phyloP scores from a whole-genome alignment of 306 rosid species.

The Cucumis cinereus region DNA sequence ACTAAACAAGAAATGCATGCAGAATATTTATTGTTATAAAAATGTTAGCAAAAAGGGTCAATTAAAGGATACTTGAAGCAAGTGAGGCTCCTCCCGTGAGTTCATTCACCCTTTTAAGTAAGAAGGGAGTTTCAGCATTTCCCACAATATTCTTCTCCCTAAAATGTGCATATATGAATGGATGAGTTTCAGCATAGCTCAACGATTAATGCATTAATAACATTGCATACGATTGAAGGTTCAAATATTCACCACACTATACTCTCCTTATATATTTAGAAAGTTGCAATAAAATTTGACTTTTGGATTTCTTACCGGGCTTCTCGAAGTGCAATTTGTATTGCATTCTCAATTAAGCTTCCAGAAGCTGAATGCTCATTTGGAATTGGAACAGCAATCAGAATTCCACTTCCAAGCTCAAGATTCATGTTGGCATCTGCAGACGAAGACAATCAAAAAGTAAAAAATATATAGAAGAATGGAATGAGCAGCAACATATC shows the following conservation, averaged over 20 bases:
- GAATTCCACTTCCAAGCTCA: slow-evolving; percentile 60
- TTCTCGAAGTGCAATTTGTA: slow-evolving; percentile 59
- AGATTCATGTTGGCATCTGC: slow-evolving; percentile 60
- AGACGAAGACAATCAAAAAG: slow-evolving; percentile 1
- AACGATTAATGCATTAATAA: background rate
- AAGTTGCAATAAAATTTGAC: background rate
- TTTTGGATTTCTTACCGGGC: slow-evolving; percentile 35
- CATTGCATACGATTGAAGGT: background rate
- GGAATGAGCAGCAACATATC: background rate
- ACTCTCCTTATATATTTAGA: background rate
- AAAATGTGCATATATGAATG: background rate
- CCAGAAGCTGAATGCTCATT: slow-evolving; percentile 69
- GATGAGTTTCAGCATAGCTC: background rate
- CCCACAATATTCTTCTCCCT: slow-evolving; percentile 72
- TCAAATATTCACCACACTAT: background rate
- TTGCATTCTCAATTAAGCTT: slow-evolving; percentile 61
- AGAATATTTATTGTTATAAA: background rate
- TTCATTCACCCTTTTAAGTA: slow-evolving; percentile 64
- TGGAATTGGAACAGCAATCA: slow-evolving; percentile 84
- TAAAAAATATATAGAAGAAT: background rate
- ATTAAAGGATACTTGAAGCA: slow-evolving; percentile 64
- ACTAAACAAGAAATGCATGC: background rate
- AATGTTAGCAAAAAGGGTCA: background rate
- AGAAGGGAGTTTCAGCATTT: slow-evolving; percentile 77
- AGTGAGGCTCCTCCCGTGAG: slow-evolving; percentile 85